A percentile compares a stretch with the other conserved stretches of the same genome.
Evolutionary conservation across 2,329 filamentous ascomycete species (phyloP).

Genomic region (Ophiostoma triangulosporum): DNA sequence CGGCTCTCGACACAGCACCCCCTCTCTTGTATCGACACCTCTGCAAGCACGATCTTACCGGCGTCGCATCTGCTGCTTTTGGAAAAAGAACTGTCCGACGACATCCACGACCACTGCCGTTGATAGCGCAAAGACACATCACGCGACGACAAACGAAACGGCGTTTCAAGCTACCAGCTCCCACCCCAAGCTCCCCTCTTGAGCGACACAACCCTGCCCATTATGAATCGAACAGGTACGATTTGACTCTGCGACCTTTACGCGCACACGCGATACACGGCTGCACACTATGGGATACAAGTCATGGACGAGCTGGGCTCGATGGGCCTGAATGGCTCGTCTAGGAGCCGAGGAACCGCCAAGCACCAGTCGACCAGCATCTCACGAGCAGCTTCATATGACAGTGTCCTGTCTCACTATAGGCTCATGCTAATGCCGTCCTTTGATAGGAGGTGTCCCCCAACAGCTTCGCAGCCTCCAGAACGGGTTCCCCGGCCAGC

Average conservation of each 20-base stretch:
- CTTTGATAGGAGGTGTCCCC: conserved; percentile 39
- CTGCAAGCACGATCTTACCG: neutral
- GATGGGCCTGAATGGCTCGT: neutral
- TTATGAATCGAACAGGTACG: conserved; percentile 50
- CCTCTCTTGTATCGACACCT: neutral
- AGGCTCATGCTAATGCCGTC: neutral
- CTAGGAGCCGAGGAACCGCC: neutral
- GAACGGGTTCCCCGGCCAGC: conserved; percentile 44
- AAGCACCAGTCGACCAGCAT: neutral
- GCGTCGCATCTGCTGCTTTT: neutral
- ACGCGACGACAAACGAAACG: neutral
- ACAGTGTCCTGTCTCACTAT: neutral
- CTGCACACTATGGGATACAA: neutral
- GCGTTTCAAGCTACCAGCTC: neutral
- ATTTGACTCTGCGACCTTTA: conserved; percentile 1
- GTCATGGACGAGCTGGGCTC: neutral
- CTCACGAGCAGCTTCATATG: too few relatives aligned
- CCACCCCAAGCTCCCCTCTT: neutral
- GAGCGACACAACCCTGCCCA: conserved; percentile 16
- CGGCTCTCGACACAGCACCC: neutral
- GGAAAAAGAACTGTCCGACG: neutral
- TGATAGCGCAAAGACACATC: neutral
- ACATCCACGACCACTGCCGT: neutral
- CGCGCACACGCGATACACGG: conserved; percentile 7
- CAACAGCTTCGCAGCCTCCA: conserved; percentile 50